Base-by-base conservation (phyloP, 208 protist species). In the Acanthamoeba castellanii region DNA sequence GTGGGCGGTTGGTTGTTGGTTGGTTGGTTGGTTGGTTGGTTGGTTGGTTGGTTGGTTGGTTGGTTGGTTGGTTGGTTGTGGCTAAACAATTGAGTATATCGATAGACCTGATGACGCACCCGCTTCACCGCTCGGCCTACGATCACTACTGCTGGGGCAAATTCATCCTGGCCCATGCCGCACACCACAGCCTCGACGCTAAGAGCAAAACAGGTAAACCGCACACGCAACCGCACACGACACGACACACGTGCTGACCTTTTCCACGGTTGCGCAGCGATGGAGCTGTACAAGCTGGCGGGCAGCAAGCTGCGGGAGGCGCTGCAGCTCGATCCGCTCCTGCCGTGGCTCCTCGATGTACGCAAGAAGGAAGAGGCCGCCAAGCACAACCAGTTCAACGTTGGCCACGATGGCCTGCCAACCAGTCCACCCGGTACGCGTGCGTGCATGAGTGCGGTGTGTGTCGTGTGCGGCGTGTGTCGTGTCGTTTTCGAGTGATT, bases 261-360 rank as follows among this genome's bases (percentile, higher is more conserved):
- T 11, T 22, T 16, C 0, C 22, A 64, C 14, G 14, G 1, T 25
- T 22, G 20, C 20, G 16, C 30, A 74, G 66, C n/a, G 66, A 74
- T 74, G 74, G 74, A 84, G 74, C 18, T 84, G 45, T 84, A 84
- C 45, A 84, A 84, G 45, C 42, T 84, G 74, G 74, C 74, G 37
- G 74, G 74, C 16, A 84, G 74, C 45, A 84, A 84, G 74, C 45
- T 84, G 11, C 32, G 74, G 8, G 34, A 52, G 42, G 74, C 74
- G 45, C 74, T 84, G 74, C 11, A 45, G 13, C 34, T 84, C 30
- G 74, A 84, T 18, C 74, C 74, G 45, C 45, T 55, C 16, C 34
- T 84, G 45, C 74, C 74, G 45, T 84, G 74, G 74, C 42, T 84
- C 14, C 42, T 84, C 45, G 74, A 84, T 5, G 45, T 20, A 2